Evolutionary conservation across 2,329 filamentous ascomycete genomes (phyloP), one percentile per base, ranked within the genome.

Genomic region (Fusarium cicatricum): DNA sequence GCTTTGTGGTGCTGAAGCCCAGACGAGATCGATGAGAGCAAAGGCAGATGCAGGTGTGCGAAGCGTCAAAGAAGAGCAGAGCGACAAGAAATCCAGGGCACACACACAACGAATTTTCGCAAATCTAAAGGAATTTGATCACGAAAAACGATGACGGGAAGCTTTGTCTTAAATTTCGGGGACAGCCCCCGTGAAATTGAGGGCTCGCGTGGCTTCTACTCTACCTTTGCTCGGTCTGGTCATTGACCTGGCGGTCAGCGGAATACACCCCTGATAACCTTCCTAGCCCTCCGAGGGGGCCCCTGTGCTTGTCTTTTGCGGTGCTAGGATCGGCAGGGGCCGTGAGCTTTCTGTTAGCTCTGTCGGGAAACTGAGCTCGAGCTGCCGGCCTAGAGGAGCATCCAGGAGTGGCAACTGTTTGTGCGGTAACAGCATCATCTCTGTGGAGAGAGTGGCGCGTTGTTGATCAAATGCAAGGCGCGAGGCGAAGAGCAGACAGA

Each of bases 251-350:
- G 60, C 60, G 60, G 60, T 64, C 60, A 64, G 41, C 60, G 16
- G 42, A 53, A 48, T 38, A 45, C 37, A 64, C 60, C 60, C 60
- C 60, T 64, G 60, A 64, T 58, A 46, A 50, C 45, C 42, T 59
- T 50, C 58, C 55, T 55, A 44, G 50, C 49, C 21, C n/a, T 47
- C 42, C 28, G 48, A 51, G 52, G 29, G n/a, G 46, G 51, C 64
- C 64, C 65, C 63, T 65, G 46, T 52, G 52, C 51, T 40, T 58
- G 50, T 40, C 34, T 40, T 52, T 63, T 60, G 33, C 52, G 45
- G 64, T 59, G 31, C 64, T 58, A 60, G 64, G 66, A 68, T 68
- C 66, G 57, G 66, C 66, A 69, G 64, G 66, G 66, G 65, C 62
- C 60, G 56, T 58, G 62, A 65, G 60, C 53, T 50, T n/a, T 60